Evolutionary conservation across 2,329 filamentous ascomycete species (phyloP), one percentile per base, ranked within the genome.

Genomic region (Pseudogymnoascus sp.): DNA sequence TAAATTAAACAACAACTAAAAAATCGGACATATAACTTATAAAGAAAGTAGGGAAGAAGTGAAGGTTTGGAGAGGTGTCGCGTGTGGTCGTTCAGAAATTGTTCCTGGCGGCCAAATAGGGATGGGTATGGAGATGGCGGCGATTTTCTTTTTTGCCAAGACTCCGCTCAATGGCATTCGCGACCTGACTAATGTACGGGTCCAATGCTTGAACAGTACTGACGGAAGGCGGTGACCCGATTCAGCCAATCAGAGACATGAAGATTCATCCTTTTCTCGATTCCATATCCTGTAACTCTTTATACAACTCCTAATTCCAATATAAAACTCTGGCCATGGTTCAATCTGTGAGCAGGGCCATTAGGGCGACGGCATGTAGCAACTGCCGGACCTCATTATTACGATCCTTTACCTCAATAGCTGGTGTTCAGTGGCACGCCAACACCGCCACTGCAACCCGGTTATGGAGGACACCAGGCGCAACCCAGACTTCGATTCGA

Each of bases 361-460:
- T 73, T 27, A 66, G 68, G 61, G 68, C 69, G 25, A 66, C 69
- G 44, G 67, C 69, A 42, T 74, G 72, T 65, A 67, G 68, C 29
- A 67, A 66, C 51, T 72, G 72, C 65, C 70, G 71, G 58, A 59
- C 68, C 21, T 68, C 66, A 13, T 39, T 71, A 17, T 58, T 73
- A 10, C 65, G 68, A 44, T 69, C 65, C 48, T 71, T 71, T 59
- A 65, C 68, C 4, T 68, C 69, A 17, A 39, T 69, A 29, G 59
- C 63, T 27, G 60, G 65, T 29, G 33, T 59, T n/a, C 58, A 59
- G 25, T 59, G 58, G 58, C 58, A 27, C 13, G 33, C 33, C 17
- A 38, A 59, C 33, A 38, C 38, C 58, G 35, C 58, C 33, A 41
- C 58, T 15, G 29, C 48, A 33, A 55, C 48, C n/a, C 48, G 48